These are phyloP conservation scores for Fusarium virguliforme DNA, from an alignment of 2,329 filamentous ascomycete genomes.

Conservation along the genomic window DNA sequence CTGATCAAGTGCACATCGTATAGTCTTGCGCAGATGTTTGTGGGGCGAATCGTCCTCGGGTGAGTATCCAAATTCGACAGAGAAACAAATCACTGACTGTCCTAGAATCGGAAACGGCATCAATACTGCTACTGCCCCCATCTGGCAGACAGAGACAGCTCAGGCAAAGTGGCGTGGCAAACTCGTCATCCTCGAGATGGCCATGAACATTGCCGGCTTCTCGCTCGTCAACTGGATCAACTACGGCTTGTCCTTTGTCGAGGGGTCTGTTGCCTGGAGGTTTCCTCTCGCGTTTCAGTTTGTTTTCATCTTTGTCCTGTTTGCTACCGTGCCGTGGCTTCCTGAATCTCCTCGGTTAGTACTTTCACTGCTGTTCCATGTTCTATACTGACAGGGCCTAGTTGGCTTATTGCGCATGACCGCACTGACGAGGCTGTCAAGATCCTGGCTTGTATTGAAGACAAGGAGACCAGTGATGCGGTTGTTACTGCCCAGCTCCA, in stretches of 20 bases:
- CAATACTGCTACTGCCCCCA: conserved; percentile 45
- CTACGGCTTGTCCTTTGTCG: conserved; percentile 56
- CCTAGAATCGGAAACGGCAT: conserved; percentile 50
- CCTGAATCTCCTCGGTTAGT: conserved; percentile 35
- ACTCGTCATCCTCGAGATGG: conserved; percentile 34
- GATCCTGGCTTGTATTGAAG: conserved; percentile 34
- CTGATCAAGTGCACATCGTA: conserved; percentile 34
- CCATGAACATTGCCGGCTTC: conserved; percentile 36
- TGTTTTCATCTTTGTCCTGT: conserved; percentile 58
- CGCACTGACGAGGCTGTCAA: conserved; percentile 21
- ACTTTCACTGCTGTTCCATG: neutral
- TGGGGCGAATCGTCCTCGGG: conserved; percentile 31
- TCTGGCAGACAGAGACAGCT: conserved; percentile 37
- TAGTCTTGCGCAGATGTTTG: conserved; percentile 37
- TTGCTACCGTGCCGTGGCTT: conserved; percentile 51
- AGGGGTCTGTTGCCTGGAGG: conserved; percentile 58
- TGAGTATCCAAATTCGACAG: neutral
- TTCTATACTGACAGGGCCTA: neutral
- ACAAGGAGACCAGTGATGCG: conserved; percentile 6
- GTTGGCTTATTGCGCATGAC: conserved; percentile 35
- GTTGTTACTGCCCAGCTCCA: conserved; percentile 22
- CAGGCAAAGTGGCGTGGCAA: conserved; percentile 25
- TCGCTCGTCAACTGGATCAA: conserved; percentile 57
- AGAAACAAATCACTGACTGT: neutral
- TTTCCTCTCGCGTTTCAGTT: conserved; percentile 64